Evolutionary conservation across 331 rosid genomes (phyloP), one percentile per base, ranked within the genome.

Genomic region (Quercus lobata): DNA sequence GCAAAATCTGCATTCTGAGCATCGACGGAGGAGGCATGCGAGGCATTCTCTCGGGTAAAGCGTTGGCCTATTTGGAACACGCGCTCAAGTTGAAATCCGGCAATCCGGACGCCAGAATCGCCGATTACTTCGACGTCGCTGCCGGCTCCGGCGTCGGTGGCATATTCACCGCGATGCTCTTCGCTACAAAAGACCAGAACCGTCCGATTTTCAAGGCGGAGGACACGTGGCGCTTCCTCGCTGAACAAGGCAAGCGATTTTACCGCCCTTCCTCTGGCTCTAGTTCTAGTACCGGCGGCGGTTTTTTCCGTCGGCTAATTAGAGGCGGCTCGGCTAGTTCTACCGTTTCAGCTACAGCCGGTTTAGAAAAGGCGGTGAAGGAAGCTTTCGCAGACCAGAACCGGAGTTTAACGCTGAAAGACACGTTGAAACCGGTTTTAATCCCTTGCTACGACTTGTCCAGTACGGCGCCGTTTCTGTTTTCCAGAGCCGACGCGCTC

Each of bases 21-120:
- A 89, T 96, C 81, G 99, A 96, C 78, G 94, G 97, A 25, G 99
- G 92, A 2, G 99, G 94, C 75, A 96, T 96, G 99, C 89, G 93
- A 4, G 99, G 97, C 74, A 88, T 96, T 81, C 92, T 96, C 57
- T 82, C 99, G 10, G 99, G 99, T 4, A 96, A 96, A 82, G 93
- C 98, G 18, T 76, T 96, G n/a, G 93, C 97, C 6, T 88, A 93
- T 76, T 87, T 96, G 0, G 99, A 96, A 72, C 84, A 82, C 68
- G 92, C 98, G 37, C 83, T 96, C 57, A 91, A 91, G 89, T 81
- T 82, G 55, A 96, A 93, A 83, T 96, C 99, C 7, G 99, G 97
- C n/a, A 90, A 96, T 63, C 90, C 89, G 0, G 92, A 91, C 76
- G 96, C 98, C 19, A 86, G 84, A 85, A 90, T 96, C 80, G 98